A percentile compares a stretch with the other conserved stretches of the same genome.
Conservation (phyloP, 495 filamentous ascomycete genomes). For the Penicillium nucicola region DNA sequence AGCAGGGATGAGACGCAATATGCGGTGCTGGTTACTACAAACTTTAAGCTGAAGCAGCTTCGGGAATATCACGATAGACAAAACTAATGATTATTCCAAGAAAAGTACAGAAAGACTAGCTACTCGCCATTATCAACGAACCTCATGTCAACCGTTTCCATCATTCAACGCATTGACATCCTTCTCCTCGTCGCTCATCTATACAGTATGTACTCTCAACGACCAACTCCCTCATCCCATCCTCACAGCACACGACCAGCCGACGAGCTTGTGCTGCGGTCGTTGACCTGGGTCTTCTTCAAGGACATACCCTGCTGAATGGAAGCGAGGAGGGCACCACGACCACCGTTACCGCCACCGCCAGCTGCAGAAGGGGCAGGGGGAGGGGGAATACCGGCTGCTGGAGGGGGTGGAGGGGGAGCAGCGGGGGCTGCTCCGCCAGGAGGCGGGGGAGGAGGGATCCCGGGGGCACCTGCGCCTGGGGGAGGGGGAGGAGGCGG, state of each 20-base stretch:
- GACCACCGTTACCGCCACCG: constrained; percentile 42
- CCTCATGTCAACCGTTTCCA: background rate
- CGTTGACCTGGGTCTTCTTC: constrained; percentile 81
- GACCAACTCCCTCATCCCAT: background rate
- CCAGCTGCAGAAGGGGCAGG: constrained; percentile 29
- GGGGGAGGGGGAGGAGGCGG: constrained; percentile 38
- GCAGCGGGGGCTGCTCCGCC: constrained; percentile 21
- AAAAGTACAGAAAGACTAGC: constrained; percentile 7
- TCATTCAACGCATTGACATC: background rate
- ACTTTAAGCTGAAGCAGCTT: too few species aligned
- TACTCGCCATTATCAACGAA: constrained; percentile 5
- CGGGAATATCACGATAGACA: background rate
- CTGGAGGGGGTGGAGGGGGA: constrained; percentile 39
- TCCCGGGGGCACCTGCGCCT: constrained; percentile 22
- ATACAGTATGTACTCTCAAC: constrained; percentile 19
- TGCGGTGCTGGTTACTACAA: too few species aligned
- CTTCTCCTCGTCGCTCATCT: constrained; percentile 8
- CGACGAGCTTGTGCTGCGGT: constrained; percentile 66
- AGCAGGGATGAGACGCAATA: background rate
- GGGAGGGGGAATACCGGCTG: constrained; percentile 29
- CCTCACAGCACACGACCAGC: constrained; percentile 67
- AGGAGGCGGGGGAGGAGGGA: constrained; percentile 30
- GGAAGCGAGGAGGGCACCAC: constrained; percentile 68
- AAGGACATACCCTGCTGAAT: constrained; percentile 76
- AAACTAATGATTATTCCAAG: constrained; percentile 11